phyloP scores from a whole-genome alignment of 441 rosid species.

The Erysimum cheiri region DNA sequence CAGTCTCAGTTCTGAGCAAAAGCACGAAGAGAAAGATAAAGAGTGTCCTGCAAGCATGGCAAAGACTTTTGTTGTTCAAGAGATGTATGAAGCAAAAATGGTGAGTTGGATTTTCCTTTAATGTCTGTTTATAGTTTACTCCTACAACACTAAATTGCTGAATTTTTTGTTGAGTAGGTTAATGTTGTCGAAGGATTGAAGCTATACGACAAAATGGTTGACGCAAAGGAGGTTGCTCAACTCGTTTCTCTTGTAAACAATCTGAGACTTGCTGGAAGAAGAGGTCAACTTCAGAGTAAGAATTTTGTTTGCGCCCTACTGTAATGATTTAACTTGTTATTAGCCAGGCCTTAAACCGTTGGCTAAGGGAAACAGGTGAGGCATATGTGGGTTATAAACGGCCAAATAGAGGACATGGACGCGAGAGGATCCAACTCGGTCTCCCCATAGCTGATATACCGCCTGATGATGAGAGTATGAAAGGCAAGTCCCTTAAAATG shows the following conservation, averaged over 20 bases:
- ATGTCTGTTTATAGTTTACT: background rate
- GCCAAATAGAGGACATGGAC: constrained; percentile 91
- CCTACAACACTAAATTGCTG: background rate
- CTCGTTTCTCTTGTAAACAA: constrained; percentile 77
- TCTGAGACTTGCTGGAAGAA: constrained; percentile 70
- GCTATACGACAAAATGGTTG: constrained; percentile 65
- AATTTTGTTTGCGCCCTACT: background rate
- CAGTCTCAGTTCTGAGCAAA: constrained; percentile 42
- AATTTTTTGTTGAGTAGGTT: constrained; percentile 52
- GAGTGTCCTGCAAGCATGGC: constrained; percentile 52
- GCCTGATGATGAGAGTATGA: constrained; percentile 67
- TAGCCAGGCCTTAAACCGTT: background rate
- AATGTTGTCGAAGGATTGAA: constrained; percentile 92
- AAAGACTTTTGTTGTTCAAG: constrained; percentile 64
- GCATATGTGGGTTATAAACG: constrained; percentile 71
- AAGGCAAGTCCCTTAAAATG: constrained; percentile 55
- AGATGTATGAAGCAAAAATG: constrained; percentile 73
- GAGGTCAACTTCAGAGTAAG: constrained; percentile 88
- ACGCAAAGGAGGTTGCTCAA: constrained; percentile 62
- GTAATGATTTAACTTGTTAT: background rate
- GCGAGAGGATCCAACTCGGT: constrained; percentile 94
- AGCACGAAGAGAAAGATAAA: constrained; percentile 52
- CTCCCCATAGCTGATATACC: constrained; percentile 78
- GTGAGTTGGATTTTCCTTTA: constrained; percentile 48
- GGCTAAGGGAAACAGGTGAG: constrained; percentile 64